Evolutionary conservation across 257 asterid species (phyloP), one percentile per base, ranked within the genome.

Genomic region (Rubia yunnanensis): DNA sequence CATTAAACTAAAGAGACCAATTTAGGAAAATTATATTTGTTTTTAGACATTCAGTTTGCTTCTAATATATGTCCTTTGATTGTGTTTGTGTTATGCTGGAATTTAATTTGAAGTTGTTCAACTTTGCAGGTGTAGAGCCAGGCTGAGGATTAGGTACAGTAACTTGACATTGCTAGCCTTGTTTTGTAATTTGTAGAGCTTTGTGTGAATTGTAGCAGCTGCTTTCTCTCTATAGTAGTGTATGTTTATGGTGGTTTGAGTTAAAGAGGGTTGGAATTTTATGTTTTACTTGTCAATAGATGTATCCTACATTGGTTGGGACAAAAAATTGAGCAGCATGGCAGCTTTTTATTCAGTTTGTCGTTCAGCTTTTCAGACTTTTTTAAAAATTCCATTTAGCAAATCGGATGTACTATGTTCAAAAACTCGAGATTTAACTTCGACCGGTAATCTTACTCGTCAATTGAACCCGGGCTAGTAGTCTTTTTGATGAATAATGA

Each of bases 61-160:
- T 39, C 4, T 1, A 53, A 20, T 53, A n/a, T n/a, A n/a, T n/a
- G n/a, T n/a, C n/a, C n/a, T 46, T 3, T 32, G 15, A 4, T 23
- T 3, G 30, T 20, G n/a, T 23, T 10, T 53, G 27, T 11, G 7
- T n/a, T 4, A 35, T 41, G 18, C 17, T 66, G 61, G 32, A 34
- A 39, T 53, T 4, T 41, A 10, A 66, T 14, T 23, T 55, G 52
- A 35, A 55, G 75, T 54, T 70, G 80, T 71, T 63, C 30, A 57
- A n/a, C 28, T 70, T 64, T 73, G 78, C 89, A 84, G 95, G 85
- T 79, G 58, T 70, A 66, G 71, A 39, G 50, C 74, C 23, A 67
- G 68, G 44, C 68, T 56, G 77, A 72, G 80, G 73, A 66, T 32
- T 73, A 65, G 72, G 71, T 70, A 63, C 61, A 31, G 61, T 49